Percentiles rank a stretch among this genome's conserved stretches.
phyloP scores from a whole-genome alignment of 495 filamentous ascomycete genomes.

The Margaritispora aquatica region DNA sequence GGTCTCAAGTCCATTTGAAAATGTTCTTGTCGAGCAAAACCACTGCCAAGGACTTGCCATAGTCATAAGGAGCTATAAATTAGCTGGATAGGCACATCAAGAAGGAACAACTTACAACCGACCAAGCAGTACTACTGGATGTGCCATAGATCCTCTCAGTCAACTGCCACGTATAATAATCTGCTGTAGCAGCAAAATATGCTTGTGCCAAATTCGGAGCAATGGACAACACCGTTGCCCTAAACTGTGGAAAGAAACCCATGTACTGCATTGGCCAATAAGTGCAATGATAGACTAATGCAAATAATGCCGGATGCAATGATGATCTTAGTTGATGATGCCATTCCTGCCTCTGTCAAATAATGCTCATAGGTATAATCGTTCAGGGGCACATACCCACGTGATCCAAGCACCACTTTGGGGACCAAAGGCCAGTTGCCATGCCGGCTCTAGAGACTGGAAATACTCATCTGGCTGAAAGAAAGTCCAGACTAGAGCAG shows the following conservation, averaged over 20 bases:
- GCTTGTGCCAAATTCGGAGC: slow-evolving; percentile 74
- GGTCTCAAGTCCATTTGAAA: slow-evolving; percentile 92
- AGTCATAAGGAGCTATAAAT: slow-evolving; percentile 55
- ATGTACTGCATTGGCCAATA: slow-evolving; percentile 45
- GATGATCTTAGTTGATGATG: slow-evolving; percentile 82
- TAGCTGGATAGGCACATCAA: neutral
- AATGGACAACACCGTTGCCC: slow-evolving; percentile 58
- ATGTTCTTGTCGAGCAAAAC: slow-evolving; percentile 88
- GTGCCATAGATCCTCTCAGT: slow-evolving; percentile 66
- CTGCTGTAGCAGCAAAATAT: slow-evolving; percentile 67
- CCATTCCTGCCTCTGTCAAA: slow-evolving; percentile 70
- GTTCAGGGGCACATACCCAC: slow-evolving; percentile 54
- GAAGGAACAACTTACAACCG: slow-evolving; percentile 48
- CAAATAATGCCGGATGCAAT: slow-evolving; percentile 83
- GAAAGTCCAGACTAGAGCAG: slow-evolving; percentile 81
- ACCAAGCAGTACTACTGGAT: slow-evolving; percentile 56
- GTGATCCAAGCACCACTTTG: slow-evolving; percentile 86
- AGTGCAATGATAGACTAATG: slow-evolving; percentile 61
- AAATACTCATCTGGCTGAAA: slow-evolving; percentile 99
- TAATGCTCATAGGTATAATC: neutral
- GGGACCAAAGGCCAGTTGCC: slow-evolving; percentile 77
- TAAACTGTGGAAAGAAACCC: slow-evolving; percentile 39
- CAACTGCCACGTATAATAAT: slow-evolving; percentile 87
- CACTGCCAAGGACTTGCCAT: slow-evolving; percentile 90
- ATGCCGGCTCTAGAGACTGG: slow-evolving; percentile 92